Percentiles rank a stretch among this genome's conserved stretches.
Evolutionary conservation across 1,284 basidiomycete species (phyloP).

Genomic region (Cutaneotrichosporon sp.): DNA sequence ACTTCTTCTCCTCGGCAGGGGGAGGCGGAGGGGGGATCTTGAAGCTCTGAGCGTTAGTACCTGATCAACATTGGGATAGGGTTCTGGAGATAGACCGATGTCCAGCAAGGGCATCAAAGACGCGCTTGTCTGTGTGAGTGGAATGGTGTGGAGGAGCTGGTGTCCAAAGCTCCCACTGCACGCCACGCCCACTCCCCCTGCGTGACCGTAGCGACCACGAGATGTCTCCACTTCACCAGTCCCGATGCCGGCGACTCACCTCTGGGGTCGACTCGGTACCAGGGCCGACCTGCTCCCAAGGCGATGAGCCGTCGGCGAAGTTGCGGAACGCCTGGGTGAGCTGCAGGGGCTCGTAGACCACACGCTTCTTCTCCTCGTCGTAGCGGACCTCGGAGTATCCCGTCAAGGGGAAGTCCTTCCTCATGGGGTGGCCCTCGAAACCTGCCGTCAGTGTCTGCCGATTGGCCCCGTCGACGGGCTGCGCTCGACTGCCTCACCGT

Average conservation of each 20-base stretch:
- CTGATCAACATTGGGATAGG: too few species aligned
- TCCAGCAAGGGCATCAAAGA: too few species aligned
- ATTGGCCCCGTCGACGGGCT: background rate
- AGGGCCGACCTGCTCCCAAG: constrained; percentile 95
- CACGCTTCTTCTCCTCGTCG: constrained; percentile 97
- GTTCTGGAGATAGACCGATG: too few species aligned
- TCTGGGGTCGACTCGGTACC: constrained; percentile 53
- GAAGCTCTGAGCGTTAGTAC: constrained; percentile 32
- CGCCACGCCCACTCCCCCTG: background rate
- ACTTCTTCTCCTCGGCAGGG: constrained; percentile 45
- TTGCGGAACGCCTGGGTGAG: constrained; percentile 98
- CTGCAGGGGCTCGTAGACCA: constrained; percentile 96
- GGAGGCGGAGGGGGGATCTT: constrained; percentile 48
- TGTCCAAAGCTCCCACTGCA: too few species aligned
- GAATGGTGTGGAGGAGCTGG: too few species aligned
- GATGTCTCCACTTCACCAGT: background rate
- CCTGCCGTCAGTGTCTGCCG: constrained; percentile 51
- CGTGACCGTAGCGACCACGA: too few species aligned
- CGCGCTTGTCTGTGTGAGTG: too few species aligned
- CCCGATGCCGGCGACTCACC: constrained; percentile 14
- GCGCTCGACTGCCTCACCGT: constrained; percentile 56
- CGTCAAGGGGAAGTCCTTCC: constrained; percentile 97
- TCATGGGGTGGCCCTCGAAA: constrained; percentile 94
- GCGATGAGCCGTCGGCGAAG: constrained; percentile 80
- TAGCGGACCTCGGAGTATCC: constrained; percentile 97